Base-by-base conservation (phyloP, 2,329 filamentous ascomycete species). In the Ascochyta clinopodiicola region DNA sequence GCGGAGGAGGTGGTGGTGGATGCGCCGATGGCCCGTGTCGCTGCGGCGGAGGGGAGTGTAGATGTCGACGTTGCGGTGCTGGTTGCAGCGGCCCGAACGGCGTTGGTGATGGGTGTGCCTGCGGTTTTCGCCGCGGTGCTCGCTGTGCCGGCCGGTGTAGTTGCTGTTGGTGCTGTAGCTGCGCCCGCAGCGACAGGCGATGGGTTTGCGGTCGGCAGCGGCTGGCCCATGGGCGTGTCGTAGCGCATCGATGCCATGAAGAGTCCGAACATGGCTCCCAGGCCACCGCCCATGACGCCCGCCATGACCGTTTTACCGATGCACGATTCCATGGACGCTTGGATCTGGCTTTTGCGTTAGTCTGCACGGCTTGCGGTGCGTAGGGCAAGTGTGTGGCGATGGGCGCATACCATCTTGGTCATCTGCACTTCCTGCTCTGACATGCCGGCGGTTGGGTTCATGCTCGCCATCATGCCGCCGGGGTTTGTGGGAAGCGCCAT, bases 241-340 rank as follows among this genome's bases (percentile, higher is more conserved):
- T 99, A 99, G 78, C 92, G 89, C 95, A 99, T 99, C 71, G 91
- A 95, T 56, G 93, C 92, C 94, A 98, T 99, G 82, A 99, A 99
- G 69, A 98, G 84, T 66, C 95, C 95, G 67, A 99, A 99, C 38
- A 96, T 82, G 69, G 92, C 95, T 60, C 95, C 95, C 63, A 99
- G 88, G 34, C 88, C 95, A 70, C 97, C 97, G 15, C 95, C 95
- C 86, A 96, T 96, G 22, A 89, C 91, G 53, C 94, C 95, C 0
- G 93, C 90, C 78, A 99, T 89, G 66, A 86, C 88, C 17, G 92
- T 90, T 78, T 99, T 99, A 54, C 88, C 88, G 22, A 89, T 86
- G 74, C 95, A 99, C 31, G 91, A 96, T 77, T 98, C 93, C 91
- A 97, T 96, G 38, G 87, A 86, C 22, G 82, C 78, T 82, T 92